These are phyloP conservation scores for Blastobotrys petasosporus DNA, from an alignment of 1,139 yeast species.

Conservation along the genomic window DNA sequence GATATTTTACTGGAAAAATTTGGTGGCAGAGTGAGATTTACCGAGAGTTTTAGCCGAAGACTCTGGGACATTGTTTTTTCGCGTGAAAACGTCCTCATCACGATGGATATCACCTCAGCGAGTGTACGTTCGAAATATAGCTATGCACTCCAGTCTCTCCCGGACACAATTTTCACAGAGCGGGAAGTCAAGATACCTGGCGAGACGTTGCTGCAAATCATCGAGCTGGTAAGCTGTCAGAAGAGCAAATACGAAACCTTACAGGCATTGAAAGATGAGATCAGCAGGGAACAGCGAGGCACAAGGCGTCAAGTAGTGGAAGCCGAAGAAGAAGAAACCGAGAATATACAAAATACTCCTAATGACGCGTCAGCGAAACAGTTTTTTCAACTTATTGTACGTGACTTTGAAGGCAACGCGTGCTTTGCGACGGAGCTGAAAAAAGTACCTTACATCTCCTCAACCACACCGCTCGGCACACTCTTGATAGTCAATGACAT, in stretches of 20 bases:
- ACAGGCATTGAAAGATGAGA: constrained; percentile 15
- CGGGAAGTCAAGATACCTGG: too few relatives aligned
- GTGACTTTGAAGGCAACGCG: constrained; percentile 22
- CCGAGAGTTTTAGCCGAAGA: too few relatives aligned
- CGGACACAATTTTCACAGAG: too few relatives aligned
- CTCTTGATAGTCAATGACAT: constrained; percentile 16
- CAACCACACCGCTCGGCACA: constrained; percentile 20
- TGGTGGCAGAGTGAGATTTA: too few relatives aligned
- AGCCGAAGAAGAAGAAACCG: constrained; percentile 5
- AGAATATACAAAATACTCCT: background rate
- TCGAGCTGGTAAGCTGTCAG: too few relatives aligned
- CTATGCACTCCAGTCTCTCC: too few relatives aligned
- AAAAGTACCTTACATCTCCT: constrained; percentile 15
- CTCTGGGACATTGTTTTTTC: too few relatives aligned
- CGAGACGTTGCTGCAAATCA: too few relatives aligned
- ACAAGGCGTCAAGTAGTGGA: constrained; percentile 7
- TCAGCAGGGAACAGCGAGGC: constrained; percentile 2
- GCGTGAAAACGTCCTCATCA: too few relatives aligned
- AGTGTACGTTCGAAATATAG: too few relatives aligned
- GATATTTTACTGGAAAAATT: too few relatives aligned
- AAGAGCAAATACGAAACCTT: constrained; percentile 21
- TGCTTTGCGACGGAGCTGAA: constrained; percentile 26
- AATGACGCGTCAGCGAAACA: background rate
- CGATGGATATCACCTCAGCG: too few relatives aligned
- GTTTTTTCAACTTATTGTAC: constrained; percentile 20